Base-by-base conservation (phyloP, 768 basidiomycete genomes). In the Clitopilus passeckerianus region DNA sequence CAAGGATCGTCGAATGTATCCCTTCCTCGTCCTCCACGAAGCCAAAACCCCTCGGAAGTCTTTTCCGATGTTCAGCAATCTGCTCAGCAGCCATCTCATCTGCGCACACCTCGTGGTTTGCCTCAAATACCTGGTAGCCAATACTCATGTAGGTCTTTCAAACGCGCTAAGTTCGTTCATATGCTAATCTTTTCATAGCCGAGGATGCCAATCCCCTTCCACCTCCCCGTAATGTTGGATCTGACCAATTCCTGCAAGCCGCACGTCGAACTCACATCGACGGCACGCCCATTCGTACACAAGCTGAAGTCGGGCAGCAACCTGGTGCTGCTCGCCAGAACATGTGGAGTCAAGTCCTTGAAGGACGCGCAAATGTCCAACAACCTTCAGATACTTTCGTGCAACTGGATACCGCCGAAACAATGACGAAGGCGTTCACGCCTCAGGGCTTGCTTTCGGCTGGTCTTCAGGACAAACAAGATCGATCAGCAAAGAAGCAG, bases 361-460 rank as follows among this genome's bases (percentile, higher is more conserved):
- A 95, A 44, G 80, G 83, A 24, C 81, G 79, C 43, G 77, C 80
- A 44, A 72, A 80, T 46, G 70, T 74, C 16, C 75, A 69, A 43
- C 81, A 79, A 35, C 67, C 70, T 10, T 57, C 68, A n/a, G 70
- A 68, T 53, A 83, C 84, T 1, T 81, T 89, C 53, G 85, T 89
- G 27, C 90, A 91, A 66, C 77, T 93, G 24, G 91, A 93, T 55
- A 79, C 86, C 5, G 79, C 86, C 0, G 84, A 88, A 57, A 83
- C 82, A 18, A 87, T 94, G 80, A 95, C 92, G 9, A 96, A 95
- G 69, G 95, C 95, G 1, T 97, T 98, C 68, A 90, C 92, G 0
- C 94, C 95, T 3, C 94, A 96, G 61, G 97, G 97, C 7, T 76
- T 99, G 15, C 85, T 99, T 41, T 95, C 94, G 59, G 93, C 94